Base-by-base conservation (phyloP, 208 protist species). In the Acanthamoeba royreba region DNA sequence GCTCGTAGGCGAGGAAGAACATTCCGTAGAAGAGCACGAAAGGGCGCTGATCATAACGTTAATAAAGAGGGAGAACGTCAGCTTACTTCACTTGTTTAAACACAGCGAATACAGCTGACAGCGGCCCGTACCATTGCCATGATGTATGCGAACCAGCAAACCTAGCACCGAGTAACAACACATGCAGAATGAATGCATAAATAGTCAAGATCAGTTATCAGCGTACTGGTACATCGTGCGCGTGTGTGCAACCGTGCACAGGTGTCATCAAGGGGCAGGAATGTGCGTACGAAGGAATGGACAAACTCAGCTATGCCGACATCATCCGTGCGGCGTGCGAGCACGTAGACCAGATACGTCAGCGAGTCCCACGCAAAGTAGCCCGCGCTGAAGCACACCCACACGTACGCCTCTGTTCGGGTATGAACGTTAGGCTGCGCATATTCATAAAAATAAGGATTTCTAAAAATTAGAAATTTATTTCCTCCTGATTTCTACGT, bases 301-400 rank as follows among this genome's bases (percentile, higher is more conserved):
- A 85, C 43, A 35, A 85, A 85, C 28, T 85, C 74, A 25, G 28
- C 43, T 25, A 53, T 45, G 33, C 53, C 74, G 43, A 85, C 74
- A 33, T 85, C 74, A 11, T 53, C 74, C 17, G 74, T 85, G 43
- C 74, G 38, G n/a, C 74, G 74, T 8, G 74, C 25, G 28, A 55
- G 43, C 43, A 85, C 74, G 43, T 85, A 85, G 43, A 85, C 43
- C 19, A 85, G 33, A 45, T 85, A 85, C 11, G 74, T 85, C 4
- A 85, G 25, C 74, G 42, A 85, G n/a, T 85, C 74, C 74, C 74
- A 85, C 74, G 74, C 40, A 33, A 85, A 85, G n/a, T 85, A 85
- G 38, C 74, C 74, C 74, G 74, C 74, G 43, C 74, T 85, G 0
- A 85, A 25, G 25, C 43, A 53, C 9, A 45, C 74, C 74, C 74